phyloP scores from a whole-genome alignment of 1,284 basidiomycete genomes.

The Ceratobasidium sp. region DNA sequence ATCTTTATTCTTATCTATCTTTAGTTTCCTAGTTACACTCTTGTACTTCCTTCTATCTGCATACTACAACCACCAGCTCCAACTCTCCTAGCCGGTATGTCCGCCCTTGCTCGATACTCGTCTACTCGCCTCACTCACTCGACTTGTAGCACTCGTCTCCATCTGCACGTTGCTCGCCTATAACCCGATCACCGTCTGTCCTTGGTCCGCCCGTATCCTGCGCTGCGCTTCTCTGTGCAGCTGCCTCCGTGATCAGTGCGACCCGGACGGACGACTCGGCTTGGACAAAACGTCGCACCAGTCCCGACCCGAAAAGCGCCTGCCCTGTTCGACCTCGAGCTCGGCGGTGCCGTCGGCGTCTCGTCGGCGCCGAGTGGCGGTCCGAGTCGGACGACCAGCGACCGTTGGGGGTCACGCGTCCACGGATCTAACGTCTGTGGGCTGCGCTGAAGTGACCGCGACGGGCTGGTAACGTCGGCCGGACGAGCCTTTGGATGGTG shows the following conservation, averaged over 20 bases:
- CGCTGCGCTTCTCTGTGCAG: neutral
- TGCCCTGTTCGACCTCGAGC: neutral
- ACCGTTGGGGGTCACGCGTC: neutral
- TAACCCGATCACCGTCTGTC: neutral
- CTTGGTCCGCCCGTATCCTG: slow-evolving; percentile 18
- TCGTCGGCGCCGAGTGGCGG: neutral
- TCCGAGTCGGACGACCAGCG: neutral
- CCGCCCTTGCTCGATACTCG: no score
- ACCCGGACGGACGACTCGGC: neutral
- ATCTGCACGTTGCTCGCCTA: neutral
- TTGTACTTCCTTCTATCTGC: no score
- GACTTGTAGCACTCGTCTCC: neutral
- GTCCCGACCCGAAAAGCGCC: neutral
- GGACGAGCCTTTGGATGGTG: neutral
- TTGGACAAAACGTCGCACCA: slow-evolving; percentile 17
- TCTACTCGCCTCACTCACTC: neutral
- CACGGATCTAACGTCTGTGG: neutral
- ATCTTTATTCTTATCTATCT: no score
- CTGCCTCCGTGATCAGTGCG: slow-evolving; percentile 25
- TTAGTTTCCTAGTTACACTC: no score
- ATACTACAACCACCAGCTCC: no score
- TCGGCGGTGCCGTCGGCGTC: neutral
- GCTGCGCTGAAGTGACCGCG: slow-evolving; percentile 6
- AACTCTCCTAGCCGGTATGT: no score
- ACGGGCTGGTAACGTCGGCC: neutral